Evolutionary conservation across 2,329 filamentous ascomycete species (phyloP).

Genomic region (Akanthomyces uredinophilus): DNA sequence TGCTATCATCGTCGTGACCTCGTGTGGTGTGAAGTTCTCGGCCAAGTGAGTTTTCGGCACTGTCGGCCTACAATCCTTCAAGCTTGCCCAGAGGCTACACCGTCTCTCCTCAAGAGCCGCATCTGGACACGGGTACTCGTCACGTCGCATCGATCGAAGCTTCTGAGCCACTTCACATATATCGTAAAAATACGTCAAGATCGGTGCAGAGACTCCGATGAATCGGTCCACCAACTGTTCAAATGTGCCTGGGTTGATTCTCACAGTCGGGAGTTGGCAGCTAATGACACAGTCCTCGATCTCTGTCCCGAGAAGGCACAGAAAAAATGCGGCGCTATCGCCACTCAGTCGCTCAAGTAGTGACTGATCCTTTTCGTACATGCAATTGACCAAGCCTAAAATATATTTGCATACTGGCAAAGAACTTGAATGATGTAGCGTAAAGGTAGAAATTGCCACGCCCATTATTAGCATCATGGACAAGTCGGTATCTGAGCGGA

Average conservation of each 20-base stretch:
- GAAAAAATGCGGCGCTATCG: conserved; percentile 9
- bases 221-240: conserved; percentile 11
- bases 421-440: conserved; percentile 9
- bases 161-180: conserved; percentile 10
- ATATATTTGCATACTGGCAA: conserved; percentile 8
- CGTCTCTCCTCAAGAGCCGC: not conserved
- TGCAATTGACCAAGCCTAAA: conserved; percentile 2
- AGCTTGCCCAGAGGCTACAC: not conserved
- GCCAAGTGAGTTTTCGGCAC: not conserved
- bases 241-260: not conserved
- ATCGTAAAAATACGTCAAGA: conserved; percentile 13
- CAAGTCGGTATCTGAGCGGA: not conserved
- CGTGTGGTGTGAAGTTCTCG: conserved; percentile 1
- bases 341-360: conserved; percentile 1
- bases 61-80: not conserved
- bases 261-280: conserved; percentile 8
- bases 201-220: conserved; percentile 13
- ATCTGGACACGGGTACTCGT: not conserved
- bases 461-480: conserved; percentile 12
- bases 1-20: conserved; percentile 9
- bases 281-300: conserved; percentile 11
- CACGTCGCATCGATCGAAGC: not conserved
- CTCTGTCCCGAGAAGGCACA: conserved; percentile 15
- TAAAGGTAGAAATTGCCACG: conserved; percentile 13
- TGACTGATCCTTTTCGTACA: not conserved